Conservation (phyloP, 116 monocot species). For the Posidonia oceanica region DNA sequence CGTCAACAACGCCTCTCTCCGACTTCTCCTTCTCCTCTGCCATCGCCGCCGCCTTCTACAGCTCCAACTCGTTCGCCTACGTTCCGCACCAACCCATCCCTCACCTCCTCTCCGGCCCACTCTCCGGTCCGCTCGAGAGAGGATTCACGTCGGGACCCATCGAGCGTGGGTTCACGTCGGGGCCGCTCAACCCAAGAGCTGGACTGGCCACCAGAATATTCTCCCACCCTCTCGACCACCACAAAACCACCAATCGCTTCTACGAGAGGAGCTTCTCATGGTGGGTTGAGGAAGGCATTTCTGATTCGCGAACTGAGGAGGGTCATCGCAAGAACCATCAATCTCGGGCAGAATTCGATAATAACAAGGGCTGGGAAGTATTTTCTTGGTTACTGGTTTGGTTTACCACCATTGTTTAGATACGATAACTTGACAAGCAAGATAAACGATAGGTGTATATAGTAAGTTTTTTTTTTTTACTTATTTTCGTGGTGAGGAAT, state of each 20-base stretch:
- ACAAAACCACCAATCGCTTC: background rate
- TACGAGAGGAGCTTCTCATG: constrained; percentile 16
- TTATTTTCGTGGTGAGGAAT: too few relatives aligned
- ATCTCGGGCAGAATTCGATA: constrained; percentile 11
- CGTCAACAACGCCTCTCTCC: constrained; percentile 36
- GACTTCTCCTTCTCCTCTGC: constrained; percentile 12
- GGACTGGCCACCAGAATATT: background rate
- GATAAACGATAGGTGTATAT: too few relatives aligned
- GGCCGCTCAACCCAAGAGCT: constrained; percentile 1
- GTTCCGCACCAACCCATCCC: constrained; percentile 50
- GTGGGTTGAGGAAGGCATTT: background rate
- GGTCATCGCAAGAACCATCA: constrained; percentile 10
- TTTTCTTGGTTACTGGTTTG: too few relatives aligned
- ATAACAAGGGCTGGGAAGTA: too few relatives aligned
- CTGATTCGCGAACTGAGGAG: constrained; percentile 4
- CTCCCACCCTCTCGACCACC: constrained; percentile 14
- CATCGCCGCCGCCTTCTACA: constrained; percentile 43
- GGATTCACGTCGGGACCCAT: constrained; percentile 24
- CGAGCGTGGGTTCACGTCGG: constrained; percentile 14
- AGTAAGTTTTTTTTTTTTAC: too few relatives aligned
- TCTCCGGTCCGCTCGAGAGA: constrained; percentile 38
- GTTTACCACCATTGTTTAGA: too few relatives aligned
- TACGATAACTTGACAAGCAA: too few relatives aligned
- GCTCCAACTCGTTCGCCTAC: constrained; percentile 50
- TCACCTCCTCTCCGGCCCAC: constrained; percentile 38